Base-by-base conservation (phyloP, 176 grass and related monocot species). In the Hsuehochloa calcarea region DNA sequence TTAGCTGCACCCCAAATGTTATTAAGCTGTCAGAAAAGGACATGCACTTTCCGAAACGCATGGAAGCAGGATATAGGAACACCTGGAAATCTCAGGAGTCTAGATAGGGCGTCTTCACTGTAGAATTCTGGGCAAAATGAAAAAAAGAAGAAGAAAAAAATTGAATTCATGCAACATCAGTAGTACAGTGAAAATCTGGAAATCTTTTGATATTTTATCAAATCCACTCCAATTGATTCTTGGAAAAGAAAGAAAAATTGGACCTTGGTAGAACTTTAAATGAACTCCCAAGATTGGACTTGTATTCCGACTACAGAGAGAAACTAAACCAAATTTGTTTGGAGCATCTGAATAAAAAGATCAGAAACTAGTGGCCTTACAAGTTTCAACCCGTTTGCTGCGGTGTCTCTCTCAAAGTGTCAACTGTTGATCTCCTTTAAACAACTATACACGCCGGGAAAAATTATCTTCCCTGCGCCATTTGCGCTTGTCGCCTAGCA, bases 1-100 rank as follows among this genome's bases (percentile, higher is more conserved):
- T 82, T 72, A 83, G 79, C 79, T 86, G 84, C 88, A 72, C 26
- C 26, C 67, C 27, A 20, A 83, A 69, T 83, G 84, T 74, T 78
- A 83, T 12, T 80, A 83, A 79, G 84, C 84, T 87, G 84, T 90
- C 89, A 74, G 80, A 87, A 78, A 87, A 83, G 66, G 89, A 90
- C 84, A 16, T 15, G 67, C 80, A 87, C 80, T 83, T 78, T 79
- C 67, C 19, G 29, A 43, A 80, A 80, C 43, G 41, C 63, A 79
- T 83, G 59, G 22, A 17, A 10, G n/a, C 34, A 46, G 35, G 39
- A 80, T 67, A 45, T 27, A 52, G 64, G 31, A 6, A 38, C 46
- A 55, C 27, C 10, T 75, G 62, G 52, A 35, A 12, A 70, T 17
- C 43, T 23, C 71, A 17, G 39, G 44, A 23, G 29, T 52, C 39